Evolutionary conservation across 2,329 filamentous ascomycete species (phyloP), one percentile per base, ranked within the genome.

Genomic region (Penicillium psychrosexuale): DNA sequence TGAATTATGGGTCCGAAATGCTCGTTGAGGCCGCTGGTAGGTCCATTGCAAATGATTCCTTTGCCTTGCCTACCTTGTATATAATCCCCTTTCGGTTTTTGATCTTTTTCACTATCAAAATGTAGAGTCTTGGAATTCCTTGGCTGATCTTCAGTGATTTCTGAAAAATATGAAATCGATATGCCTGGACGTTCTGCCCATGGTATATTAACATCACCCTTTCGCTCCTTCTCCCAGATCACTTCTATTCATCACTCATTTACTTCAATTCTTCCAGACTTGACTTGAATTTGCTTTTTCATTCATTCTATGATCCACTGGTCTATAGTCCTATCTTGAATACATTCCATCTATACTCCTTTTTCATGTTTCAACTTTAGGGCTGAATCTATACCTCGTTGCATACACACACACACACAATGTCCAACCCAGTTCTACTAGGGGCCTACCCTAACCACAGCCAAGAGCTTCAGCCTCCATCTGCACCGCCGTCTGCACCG

Each of bases 101-200:
- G 17, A 24, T 33, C 28, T 22, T 44, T 45, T 33, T 43, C 6
- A 17, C 45, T 34, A 30, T 33, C 28, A 51, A 47, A 45, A 45
- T 40, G 31, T 19, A 24, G 27, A 37, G 58, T 55, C 61, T 61
- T 63, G 61, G 52, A 58, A 40, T 51, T 54, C 58, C 62, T 63
- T 64, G 62, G 62, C 62, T 39, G 51, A 56, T 55, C 51, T 36
- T 48, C 30, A 36, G 27, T 17, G 42, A 37, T 36, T 38, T 33
- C 27, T 19, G 13, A 11, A 27, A 27, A 45, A 31, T 44, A 3
- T 34, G 15, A 45, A 28, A n/a, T 48, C 33, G 36, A 43, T 49
- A 43, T 49, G 28, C 27, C 37, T 52, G 31, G 53, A 17, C 45
- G 46, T 24, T 51, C 33, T 40, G 51, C 44, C 37, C 51, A 24